phyloP scores from a whole-genome alignment of 257 asterid species.

The Forsythia viridissima region DNA sequence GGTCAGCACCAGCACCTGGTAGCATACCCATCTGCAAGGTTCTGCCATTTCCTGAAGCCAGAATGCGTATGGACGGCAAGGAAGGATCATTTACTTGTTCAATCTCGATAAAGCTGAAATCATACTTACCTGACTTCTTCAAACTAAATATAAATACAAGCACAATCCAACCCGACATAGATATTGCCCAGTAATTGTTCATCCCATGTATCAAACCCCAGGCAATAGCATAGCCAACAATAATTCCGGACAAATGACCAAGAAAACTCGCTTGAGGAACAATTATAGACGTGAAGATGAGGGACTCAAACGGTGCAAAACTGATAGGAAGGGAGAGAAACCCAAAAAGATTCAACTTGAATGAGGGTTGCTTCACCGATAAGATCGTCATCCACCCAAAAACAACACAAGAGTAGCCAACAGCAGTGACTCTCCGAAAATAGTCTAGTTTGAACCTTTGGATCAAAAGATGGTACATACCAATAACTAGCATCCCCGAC shows the following conservation, averaged over 20 bases:
- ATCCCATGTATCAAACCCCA: conserved; percentile 96
- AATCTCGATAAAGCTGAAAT: conserved; percentile 76
- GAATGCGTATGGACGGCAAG: conserved; percentile 74
- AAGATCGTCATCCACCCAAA: conserved; percentile 99
- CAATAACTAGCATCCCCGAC: conserved; percentile 80
- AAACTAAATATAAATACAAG: conserved; percentile 71
- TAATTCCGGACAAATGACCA: conserved; percentile 86
- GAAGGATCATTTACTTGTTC: conserved; percentile 83
- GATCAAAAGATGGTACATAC: conserved; percentile 75
- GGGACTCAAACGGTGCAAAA: conserved; percentile 93
- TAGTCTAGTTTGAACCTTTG: conserved; percentile 78
- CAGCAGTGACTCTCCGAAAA: conserved; percentile 89
- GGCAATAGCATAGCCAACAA: conserved; percentile 81
- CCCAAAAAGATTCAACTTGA: conserved; percentile 90
- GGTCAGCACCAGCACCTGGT: conserved; percentile 54
- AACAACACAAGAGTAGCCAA: conserved; percentile 97
- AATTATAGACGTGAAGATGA: conserved; percentile 84
- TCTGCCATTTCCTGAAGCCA: conserved; percentile 70
- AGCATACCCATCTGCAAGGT: conserved; percentile 63
- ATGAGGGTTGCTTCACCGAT: conserved; percentile 81
- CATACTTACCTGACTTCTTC: conserved; percentile 79
- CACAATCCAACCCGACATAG: conserved; percentile 79
- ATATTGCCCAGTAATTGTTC: conserved; percentile 89
- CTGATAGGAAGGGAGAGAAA: conserved; percentile 92
- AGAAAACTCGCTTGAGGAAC: conserved; percentile 97